Conservation (phyloP, 345 rosid species). For the Salix exigua region DNA sequence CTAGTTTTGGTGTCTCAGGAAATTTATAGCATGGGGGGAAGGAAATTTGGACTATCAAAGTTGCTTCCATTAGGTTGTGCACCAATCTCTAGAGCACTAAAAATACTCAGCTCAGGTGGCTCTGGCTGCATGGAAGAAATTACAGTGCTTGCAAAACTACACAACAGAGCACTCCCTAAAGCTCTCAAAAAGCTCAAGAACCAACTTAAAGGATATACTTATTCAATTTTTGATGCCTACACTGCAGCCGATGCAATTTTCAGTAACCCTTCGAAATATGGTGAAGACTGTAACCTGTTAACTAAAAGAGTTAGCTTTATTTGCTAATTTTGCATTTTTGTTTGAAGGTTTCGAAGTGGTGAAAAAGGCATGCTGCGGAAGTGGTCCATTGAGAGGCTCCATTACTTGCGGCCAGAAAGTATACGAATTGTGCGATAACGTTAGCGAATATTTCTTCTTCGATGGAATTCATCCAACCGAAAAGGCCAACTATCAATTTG, state of each 20-base stretch:
- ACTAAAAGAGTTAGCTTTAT: neutral
- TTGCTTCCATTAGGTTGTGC: constrained; percentile 23
- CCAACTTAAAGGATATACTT: constrained; percentile 27
- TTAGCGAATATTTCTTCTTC: constrained; percentile 34
- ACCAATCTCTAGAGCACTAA: constrained; percentile 12
- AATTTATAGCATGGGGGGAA: constrained; percentile 39
- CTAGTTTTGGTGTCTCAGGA: constrained; percentile 22
- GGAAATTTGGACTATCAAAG: constrained; percentile 40
- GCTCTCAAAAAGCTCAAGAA: constrained; percentile 5
- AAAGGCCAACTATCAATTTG: constrained; percentile 6
- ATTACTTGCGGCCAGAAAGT: constrained; percentile 10
- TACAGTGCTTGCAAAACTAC: constrained; percentile 16
- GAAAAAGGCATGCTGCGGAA: constrained; percentile 13
- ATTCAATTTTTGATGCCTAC: constrained; percentile 1
- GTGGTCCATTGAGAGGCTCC: constrained; percentile 6
- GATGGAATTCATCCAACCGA: constrained; percentile 33
- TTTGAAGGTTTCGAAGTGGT: constrained; percentile 4
- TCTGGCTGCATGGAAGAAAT: constrained; percentile 14
- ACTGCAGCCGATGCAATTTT: neutral
- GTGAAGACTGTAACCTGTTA: neutral
- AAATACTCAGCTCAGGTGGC: constrained; percentile 10
- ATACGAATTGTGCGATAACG: constrained; percentile 19
- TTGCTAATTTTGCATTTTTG: neutral
- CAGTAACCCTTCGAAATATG: constrained; percentile 17
- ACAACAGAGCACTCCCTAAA: constrained; percentile 24